phyloP scores from a whole-genome alignment of 257 asterid genomes.

The Capsicum rhomboideum region DNA sequence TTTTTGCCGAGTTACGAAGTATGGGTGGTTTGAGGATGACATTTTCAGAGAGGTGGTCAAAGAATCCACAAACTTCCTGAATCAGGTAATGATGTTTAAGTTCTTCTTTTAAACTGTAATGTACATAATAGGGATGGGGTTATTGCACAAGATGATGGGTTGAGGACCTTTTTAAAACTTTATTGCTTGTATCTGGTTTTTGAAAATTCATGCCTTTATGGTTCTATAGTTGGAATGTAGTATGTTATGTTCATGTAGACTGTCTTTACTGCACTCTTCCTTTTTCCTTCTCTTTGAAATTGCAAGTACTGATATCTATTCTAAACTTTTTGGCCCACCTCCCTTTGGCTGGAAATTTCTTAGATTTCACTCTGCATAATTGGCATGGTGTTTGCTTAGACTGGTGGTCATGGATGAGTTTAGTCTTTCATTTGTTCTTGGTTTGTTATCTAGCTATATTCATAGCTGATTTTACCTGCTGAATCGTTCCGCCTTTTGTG shows the following conservation, averaged over 20 bases:
- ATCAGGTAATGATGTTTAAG: conserved; percentile 49
- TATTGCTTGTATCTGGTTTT: neutral
- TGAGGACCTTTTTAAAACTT: neutral
- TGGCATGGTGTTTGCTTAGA: neutral
- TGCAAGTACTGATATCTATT: neutral
- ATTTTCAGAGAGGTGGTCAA: conserved; percentile 80
- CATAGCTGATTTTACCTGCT: neutral
- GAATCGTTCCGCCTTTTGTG: neutral
- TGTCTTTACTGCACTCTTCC: neutral
- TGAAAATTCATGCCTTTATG: neutral
- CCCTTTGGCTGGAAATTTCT: neutral
- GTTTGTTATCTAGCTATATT: neutral
- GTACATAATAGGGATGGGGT: neutral
- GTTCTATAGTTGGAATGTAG: neutral
- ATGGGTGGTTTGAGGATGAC: conserved; percentile 98
- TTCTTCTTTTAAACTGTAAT: neutral
- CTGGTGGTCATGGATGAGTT: neutral
- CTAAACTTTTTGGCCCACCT: neutral
- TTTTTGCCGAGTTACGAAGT: conserved; percentile 89
- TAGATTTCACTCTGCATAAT: neutral
- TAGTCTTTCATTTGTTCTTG: neutral
- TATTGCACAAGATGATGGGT: neutral
- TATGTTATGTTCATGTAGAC: neutral
- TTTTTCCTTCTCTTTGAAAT: neutral
- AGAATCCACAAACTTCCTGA: conserved; percentile 82